A percentile compares a stretch with the other conserved stretches of the same genome.
phyloP scores from a whole-genome alignment of 345 rosid species.

The Aethionema arabicum region DNA sequence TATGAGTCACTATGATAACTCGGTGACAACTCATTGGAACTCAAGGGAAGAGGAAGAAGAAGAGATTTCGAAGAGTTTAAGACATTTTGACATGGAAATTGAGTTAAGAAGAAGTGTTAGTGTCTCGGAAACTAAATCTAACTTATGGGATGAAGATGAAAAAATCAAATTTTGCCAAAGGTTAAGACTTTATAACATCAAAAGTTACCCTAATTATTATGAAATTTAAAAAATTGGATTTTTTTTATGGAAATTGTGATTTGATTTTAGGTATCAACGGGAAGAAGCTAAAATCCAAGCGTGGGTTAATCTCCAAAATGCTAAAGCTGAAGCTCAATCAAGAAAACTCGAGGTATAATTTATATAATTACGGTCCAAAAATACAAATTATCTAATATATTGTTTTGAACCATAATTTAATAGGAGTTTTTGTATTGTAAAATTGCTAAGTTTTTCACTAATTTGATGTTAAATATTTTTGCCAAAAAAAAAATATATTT shows the following conservation, averaged over 20 bases:
- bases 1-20: constrained; percentile 44
- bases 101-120: constrained; percentile 51
- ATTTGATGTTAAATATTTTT: too few relatives aligned
- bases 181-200: constrained; percentile 32
- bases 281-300: constrained; percentile 95
- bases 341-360: constrained; percentile 71
- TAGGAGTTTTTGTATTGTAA: too few relatives aligned
- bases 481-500: too few relatives aligned
- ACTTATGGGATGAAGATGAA: constrained; percentile 80
- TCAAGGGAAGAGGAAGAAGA: constrained; percentile 92
- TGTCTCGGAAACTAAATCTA: constrained; percentile 58
- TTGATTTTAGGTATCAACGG: constrained; percentile 66
- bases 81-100: constrained; percentile 65
- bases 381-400: constrained; percentile 1
- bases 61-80: constrained; percentile 77
- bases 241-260: neutral
- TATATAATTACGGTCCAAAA: constrained; percentile 9
- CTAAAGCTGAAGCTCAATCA: constrained; percentile 97
- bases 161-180: constrained; percentile 80
- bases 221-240: constrained; percentile 6
- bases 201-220: neutral
- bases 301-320: constrained; percentile 88
- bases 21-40: constrained; percentile 75
- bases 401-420: too few relatives aligned
- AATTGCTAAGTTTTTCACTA: too few relatives aligned